Evolutionary conservation across 2,329 filamentous ascomycete species (phyloP), one percentile per base, ranked within the genome.

Genomic region (Basipetospora chlamydospora): DNA sequence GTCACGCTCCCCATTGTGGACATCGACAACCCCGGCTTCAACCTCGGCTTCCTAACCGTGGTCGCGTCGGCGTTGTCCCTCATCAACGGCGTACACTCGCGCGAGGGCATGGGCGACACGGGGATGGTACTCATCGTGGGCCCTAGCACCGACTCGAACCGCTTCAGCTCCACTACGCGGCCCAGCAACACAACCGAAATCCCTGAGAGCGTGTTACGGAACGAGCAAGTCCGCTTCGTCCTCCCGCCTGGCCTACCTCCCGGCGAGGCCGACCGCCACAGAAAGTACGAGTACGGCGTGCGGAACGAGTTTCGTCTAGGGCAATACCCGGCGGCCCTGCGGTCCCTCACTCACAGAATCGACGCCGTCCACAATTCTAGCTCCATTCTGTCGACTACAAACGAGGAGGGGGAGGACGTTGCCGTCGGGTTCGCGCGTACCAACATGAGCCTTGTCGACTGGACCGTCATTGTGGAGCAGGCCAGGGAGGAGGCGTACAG

Each of bases 31-130:
- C 53, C 58, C 28, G 60, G 59, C 3, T 75, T 80, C 42, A 70
- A 88, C 1, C 64, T 94, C 5, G 87, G 84, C 2, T 94, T 85
- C 61, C 70, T 94, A 61, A 93, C 85, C 1, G 60, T 88, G 2
- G 64, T 93, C n/a, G 69, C 81, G 38, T 72, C 81, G 39, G 78
- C 78, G 2, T 59, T 60, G 4, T 66, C 79, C 2, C 61, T 90
- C 3, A 60, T 75, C n/a, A 55, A 66, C 30, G 67, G 85, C 2
- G 60, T 77, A 18, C 56, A 60, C 13, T 80, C 78, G 2, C 58
- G 64, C 2, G 80, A 86, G 52, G 84, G 83, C 1, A 51, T 93
- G 7, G 81, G 76, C 17, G 52, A 65, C 0, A 82, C 76, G 1
- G 85, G 84, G 5, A 58, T 77, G 12, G 74, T 81, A 2, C 59